These are phyloP conservation scores for Leccinum incarnatum DNA, from an alignment of 768 basidiomycete genomes.

Conservation along the genomic window DNA sequence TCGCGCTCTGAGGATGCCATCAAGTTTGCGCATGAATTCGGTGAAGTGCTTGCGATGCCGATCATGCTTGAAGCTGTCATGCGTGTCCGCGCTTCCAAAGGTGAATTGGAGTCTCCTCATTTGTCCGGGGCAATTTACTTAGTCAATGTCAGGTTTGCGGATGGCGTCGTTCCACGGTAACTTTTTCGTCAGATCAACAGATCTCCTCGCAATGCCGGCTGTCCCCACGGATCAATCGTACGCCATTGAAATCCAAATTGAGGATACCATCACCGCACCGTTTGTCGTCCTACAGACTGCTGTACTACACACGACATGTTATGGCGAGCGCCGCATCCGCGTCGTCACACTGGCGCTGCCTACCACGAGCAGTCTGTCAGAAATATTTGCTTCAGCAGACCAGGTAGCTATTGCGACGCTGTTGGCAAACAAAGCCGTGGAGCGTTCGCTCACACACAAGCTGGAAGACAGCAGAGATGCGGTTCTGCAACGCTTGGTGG, in stretches of 20 bases:
- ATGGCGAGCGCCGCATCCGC: slow-evolving; percentile 88
- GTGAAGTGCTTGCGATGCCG: slow-evolving; percentile 87
- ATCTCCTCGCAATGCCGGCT: slow-evolving; percentile 91
- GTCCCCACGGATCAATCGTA: slow-evolving; percentile 98
- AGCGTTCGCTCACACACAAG: slow-evolving; percentile 79
- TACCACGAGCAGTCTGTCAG: slow-evolving; percentile 83
- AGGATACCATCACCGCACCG: slow-evolving; percentile 86
- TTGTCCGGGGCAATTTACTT: not conserved
- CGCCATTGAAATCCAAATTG: slow-evolving; percentile 92
- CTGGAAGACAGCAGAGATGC: slow-evolving; percentile 87
- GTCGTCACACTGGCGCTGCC: slow-evolving; percentile 87
- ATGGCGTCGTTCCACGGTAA: slow-evolving; percentile 99
- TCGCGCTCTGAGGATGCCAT: slow-evolving; percentile 91
- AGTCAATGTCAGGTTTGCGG: slow-evolving; percentile 60
- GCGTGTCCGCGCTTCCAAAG: slow-evolving; percentile 96
- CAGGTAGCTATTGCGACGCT: slow-evolving; percentile 83
- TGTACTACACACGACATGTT: slow-evolving; percentile 91
- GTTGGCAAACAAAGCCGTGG: slow-evolving; percentile 90
- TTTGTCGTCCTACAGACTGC: slow-evolving; percentile 95
- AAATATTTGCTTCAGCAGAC: slow-evolving; percentile 87
- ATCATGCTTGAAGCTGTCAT: slow-evolving; percentile 97
- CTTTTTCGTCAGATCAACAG: slow-evolving; percentile 97
- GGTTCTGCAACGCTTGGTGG: slow-evolving; percentile 79
- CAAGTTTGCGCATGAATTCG: slow-evolving; percentile 98
- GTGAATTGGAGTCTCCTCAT: slow-evolving; percentile 36